Conservation (phyloP, 305 asterid species). For the Fraxinus floribunda region DNA sequence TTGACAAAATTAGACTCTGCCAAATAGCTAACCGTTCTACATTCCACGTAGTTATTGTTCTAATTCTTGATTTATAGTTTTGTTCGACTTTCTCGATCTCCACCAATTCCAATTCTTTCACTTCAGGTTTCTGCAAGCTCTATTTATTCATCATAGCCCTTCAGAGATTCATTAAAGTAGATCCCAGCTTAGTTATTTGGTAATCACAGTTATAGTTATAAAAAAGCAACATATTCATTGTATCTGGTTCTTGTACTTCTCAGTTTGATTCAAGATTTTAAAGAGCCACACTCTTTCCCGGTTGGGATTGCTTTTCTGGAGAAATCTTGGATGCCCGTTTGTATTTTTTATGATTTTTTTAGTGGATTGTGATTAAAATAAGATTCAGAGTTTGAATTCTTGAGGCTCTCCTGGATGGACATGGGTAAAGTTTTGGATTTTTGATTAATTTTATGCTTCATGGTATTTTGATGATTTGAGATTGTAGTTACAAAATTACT, state of each 20-base stretch:
- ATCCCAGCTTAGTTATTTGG: conserved; percentile 13
- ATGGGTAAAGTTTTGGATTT: not conserved
- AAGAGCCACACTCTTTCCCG: not conserved
- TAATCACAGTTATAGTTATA: not conserved
- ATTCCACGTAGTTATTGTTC: conserved; percentile 28
- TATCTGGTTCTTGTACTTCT: conserved; percentile 11
- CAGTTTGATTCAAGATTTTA: conserved; percentile 27
- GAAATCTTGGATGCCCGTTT: conserved; percentile 26
- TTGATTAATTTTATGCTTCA: not conserved
- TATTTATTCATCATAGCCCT: not conserved
- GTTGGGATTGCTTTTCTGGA: conserved; percentile 15
- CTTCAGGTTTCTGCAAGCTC: not conserved
- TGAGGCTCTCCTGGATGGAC: conserved; percentile 10
- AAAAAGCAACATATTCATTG: conserved; percentile 12
- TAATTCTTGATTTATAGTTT: conserved; percentile 5
- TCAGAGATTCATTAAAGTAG: not conserved
- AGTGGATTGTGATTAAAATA: conserved; percentile 11
- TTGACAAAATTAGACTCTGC: too few relatives aligned
- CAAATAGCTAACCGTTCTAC: conserved; percentile 19
- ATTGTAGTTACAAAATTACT: not conserved
- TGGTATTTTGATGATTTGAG: conserved; percentile 8
- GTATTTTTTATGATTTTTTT: conserved; percentile 2
- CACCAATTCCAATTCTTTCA: not conserved
- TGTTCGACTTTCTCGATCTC: conserved; percentile 30
- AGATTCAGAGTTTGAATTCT: conserved; percentile 10